phyloP scores from a whole-genome alignment of 257 asterid genomes.

The Gynochthodes officinalis region DNA sequence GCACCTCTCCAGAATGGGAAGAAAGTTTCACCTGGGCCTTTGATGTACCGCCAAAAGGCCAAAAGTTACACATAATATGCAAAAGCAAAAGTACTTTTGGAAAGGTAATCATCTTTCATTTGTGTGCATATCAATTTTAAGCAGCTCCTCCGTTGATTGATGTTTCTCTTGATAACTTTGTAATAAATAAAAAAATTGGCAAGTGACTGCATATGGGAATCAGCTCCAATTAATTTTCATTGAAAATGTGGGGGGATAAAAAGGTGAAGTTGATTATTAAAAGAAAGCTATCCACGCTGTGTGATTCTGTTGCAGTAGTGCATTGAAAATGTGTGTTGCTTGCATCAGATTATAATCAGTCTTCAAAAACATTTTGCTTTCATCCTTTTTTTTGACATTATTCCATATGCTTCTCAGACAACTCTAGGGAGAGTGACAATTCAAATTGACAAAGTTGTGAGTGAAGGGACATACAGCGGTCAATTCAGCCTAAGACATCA shows the following conservation, averaged over 20 bases:
- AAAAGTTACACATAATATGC: constrained; percentile 66
- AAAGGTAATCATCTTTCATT: constrained; percentile 51
- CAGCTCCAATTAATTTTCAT: neutral
- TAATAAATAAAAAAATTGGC: neutral
- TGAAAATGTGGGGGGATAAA: neutral
- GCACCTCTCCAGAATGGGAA: constrained; percentile 73
- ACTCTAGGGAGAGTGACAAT: constrained; percentile 65
- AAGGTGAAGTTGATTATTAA: neutral
- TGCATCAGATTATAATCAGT: neutral
- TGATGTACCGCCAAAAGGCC: constrained; percentile 91
- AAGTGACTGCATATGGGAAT: neutral
- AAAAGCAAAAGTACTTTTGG: constrained; percentile 78
- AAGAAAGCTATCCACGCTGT: neutral
- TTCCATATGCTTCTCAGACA: constrained; percentile 43
- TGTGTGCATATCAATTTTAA: neutral
- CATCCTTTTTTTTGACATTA: constrained; percentile 11
- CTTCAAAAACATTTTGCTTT: neutral
- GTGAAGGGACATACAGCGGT: constrained; percentile 67
- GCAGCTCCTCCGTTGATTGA: neutral
- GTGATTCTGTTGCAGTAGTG: neutral
- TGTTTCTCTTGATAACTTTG: neutral
- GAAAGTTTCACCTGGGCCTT: constrained; percentile 89
- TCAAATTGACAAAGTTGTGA: constrained; percentile 75
- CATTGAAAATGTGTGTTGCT: neutral
- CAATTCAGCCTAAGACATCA: constrained; percentile 55